phyloP scores from a whole-genome alignment of 1,284 basidiomycete species.

The Phellinidium pouzarii region DNA sequence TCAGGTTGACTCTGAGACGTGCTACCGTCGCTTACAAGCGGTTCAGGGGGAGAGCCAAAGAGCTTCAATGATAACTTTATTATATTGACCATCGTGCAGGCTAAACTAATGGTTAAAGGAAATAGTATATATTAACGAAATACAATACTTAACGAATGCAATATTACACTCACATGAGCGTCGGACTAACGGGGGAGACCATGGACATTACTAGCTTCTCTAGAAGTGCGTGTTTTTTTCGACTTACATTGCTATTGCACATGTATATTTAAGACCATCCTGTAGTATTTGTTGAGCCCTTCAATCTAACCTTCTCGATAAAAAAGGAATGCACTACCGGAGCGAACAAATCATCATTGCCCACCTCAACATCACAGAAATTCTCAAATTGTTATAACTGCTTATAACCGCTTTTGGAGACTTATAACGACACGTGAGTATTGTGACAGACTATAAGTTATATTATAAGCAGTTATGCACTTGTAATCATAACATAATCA shows the following conservation, averaged over 20 bases:
- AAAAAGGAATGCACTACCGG: not conserved
- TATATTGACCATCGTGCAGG: slow-evolving; percentile 4
- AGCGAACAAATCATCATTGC: not conserved
- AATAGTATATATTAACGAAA: not conserved
- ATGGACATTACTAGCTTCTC: not conserved
- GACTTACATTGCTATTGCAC: not conserved
- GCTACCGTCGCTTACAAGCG: not conserved
- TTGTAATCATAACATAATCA: not conserved
- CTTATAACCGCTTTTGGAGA: not conserved
- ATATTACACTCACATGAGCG: not conserved
- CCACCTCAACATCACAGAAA: not conserved
- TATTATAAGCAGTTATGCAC: not conserved
- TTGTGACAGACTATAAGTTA: no score
- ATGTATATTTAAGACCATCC: not conserved
- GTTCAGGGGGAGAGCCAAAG: not conserved
- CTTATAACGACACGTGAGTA: no score
- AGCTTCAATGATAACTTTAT: not conserved
- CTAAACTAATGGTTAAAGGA: not conserved
- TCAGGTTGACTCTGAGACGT: not conserved
- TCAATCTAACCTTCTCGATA: not conserved
- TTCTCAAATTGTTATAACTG: not conserved
- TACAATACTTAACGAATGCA: not conserved
- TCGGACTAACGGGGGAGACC: not conserved
- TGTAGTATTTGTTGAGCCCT: not conserved
- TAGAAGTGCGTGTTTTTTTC: not conserved